These are phyloP conservation scores for Scopulariopsis brevicaulis DNA, from an alignment of 2,329 filamentous ascomycete species.

Conservation along the genomic window DNA sequence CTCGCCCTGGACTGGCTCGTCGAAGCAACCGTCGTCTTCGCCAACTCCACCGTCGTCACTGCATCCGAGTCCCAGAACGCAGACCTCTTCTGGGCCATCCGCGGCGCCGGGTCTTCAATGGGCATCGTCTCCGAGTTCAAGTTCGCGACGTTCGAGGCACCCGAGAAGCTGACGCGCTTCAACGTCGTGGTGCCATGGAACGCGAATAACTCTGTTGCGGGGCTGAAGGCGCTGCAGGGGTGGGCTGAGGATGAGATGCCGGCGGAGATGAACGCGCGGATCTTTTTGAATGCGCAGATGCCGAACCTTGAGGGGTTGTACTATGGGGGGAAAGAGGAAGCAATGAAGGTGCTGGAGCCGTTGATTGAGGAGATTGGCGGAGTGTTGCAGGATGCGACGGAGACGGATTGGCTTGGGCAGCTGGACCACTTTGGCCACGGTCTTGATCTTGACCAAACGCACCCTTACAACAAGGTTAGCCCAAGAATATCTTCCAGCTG, in stretches of 20 bases:
- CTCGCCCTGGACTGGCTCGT: conserved; percentile 22
- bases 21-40: conserved; percentile 22
- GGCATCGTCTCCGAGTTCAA: conserved; percentile 26
- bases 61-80: conserved; percentile 19
- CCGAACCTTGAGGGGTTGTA: conserved; percentile 16
- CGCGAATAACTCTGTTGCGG: conserved; percentile 5
- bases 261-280: conserved; percentile 17
- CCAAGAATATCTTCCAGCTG: no score
- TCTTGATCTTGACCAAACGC: conserved; percentile 12
- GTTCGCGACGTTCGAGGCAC: conserved; percentile 25
- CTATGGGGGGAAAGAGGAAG: conserved; percentile 11
- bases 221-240: conserved; percentile 14
- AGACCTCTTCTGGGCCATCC: conserved; percentile 30
- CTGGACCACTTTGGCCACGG: conserved; percentile 9
- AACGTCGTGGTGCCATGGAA: conserved; percentile 9
- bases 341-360: conserved; percentile 10
- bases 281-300: conserved; percentile 10
- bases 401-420: conserved; percentile 6
- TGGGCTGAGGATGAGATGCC: conserved; percentile 10
- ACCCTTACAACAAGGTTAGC: conserved; percentile 14
- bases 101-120: conserved; percentile 28
- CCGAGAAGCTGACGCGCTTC: conserved; percentile 17
- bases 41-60: conserved; percentile 18
- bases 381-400: conserved; percentile 3
- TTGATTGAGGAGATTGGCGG: conserved; percentile 10